A percentile compares a stretch with the other conserved stretches of the same genome.
phyloP scores from a whole-genome alignment of 2,329 filamentous ascomycete genomes.

The Arthroderma sp. region DNA sequence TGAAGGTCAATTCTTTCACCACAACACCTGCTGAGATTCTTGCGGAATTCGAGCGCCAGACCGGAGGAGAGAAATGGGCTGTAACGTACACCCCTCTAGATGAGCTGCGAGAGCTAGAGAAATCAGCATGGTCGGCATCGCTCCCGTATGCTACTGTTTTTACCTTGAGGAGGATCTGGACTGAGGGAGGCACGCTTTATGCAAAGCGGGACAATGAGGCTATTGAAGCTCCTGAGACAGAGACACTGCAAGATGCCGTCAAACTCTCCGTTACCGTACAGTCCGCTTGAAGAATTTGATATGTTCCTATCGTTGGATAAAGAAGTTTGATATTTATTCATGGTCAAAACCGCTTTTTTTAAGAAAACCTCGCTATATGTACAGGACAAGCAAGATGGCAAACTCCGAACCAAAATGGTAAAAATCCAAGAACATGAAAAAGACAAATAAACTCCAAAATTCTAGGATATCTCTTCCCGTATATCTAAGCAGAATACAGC shows the following conservation, averaged over 20 bases:
- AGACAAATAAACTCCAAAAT: background rate
- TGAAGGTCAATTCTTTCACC: slow-evolving; percentile 61
- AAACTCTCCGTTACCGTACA: background rate
- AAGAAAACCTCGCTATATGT: too few species aligned
- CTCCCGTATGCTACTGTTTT: slow-evolving; percentile 40
- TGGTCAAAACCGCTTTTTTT: background rate
- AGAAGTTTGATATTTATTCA: too few species aligned
- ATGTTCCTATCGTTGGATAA: too few species aligned
- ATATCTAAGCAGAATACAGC: slow-evolving; percentile 1
- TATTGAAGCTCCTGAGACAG: slow-evolving; percentile 41
- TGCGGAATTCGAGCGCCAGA: slow-evolving; percentile 56
- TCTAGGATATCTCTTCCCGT: background rate
- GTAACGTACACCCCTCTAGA: slow-evolving; percentile 41
- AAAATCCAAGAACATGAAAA: background rate
- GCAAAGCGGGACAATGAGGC: slow-evolving; percentile 52
- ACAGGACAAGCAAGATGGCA: too few species aligned
- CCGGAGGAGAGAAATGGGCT: slow-evolving; percentile 40
- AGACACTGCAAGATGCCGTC: slow-evolving; percentile 40
- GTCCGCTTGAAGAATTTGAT: background rate
- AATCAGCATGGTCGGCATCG: slow-evolving; percentile 43
- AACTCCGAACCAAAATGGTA: too few species aligned
- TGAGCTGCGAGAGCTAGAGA: slow-evolving; percentile 44
- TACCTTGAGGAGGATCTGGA: slow-evolving; percentile 59
- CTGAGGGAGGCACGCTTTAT: slow-evolving; percentile 58
- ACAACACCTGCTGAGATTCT: slow-evolving; percentile 50